These are phyloP conservation scores for Simplicillium sp. DNA, from an alignment of 2,329 filamentous ascomycete genomes.

Conservation along the genomic window DNA sequence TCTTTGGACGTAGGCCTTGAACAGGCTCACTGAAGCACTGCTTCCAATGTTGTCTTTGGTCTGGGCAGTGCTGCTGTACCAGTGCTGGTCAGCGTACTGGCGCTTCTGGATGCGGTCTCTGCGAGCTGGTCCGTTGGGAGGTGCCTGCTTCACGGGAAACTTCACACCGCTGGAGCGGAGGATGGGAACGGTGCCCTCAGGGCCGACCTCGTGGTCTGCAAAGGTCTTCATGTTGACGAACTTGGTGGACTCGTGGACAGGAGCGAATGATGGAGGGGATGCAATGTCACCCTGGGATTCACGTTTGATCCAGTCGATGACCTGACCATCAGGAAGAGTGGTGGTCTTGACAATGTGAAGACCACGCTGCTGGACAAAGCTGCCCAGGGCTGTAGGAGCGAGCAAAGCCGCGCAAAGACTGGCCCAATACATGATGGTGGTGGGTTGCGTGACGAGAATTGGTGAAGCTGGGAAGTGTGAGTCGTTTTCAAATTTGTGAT, in stretches of 20 bases:
- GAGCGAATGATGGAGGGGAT: not conserved
- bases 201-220: constrained; percentile 3
- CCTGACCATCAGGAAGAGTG: constrained; percentile 6
- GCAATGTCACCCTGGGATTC: constrained; percentile 7
- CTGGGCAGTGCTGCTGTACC: constrained; percentile 4
- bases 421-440: too few relatives aligned
- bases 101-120: constrained; percentile 1
- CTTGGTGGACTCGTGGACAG: not conserved
- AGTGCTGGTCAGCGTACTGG: constrained; percentile 5
- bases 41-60: constrained; percentile 2
- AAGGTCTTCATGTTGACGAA: constrained; percentile 1
- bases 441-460: too few relatives aligned
- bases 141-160: not conserved
- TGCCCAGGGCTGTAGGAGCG: not conserved
- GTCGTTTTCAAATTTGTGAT: too few relatives aligned
- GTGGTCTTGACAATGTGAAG: constrained; percentile 8
- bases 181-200: constrained; percentile 8
- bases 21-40: constrained; percentile 5
- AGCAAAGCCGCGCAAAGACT: not conserved
- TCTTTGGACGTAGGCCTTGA: constrained; percentile 4
- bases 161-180: constrained; percentile 3
- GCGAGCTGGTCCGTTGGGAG: not conserved
- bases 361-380: constrained; percentile 2
- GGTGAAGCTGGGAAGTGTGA: too few relatives aligned
- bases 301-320: constrained; percentile 7